Base-by-base conservation (phyloP, 495 filamentous ascomycete genomes). In the Antarctomyces pellizariae region DNA sequence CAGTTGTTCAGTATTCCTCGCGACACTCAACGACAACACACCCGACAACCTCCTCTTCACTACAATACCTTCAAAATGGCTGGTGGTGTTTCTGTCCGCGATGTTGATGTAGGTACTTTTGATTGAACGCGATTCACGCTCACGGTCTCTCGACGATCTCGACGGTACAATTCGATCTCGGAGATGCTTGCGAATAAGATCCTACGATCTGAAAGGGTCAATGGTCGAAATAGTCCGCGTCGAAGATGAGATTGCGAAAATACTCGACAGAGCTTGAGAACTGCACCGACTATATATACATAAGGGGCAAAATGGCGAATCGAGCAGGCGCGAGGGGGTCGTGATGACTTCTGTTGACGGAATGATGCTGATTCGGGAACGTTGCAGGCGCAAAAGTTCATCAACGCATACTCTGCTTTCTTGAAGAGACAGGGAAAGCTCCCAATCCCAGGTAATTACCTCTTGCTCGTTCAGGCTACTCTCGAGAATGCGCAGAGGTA, bases 351-450 rank as follows among this genome's bases (percentile, higher is more conserved):
- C 57, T 54, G 56, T 57, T 42, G 56, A 64, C 56, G 56, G 59
- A 61, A 62, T 59, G 38, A 48, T 62, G 56, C 57, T 62, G 53
- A 61, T 60, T 44, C 50, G 41, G 37, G 46, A 48, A 25, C 40
- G 26, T 24, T 33, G 53, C 45, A 75, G 74, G 75, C 82, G 49
- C 75, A 84, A 50, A 84, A 92, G 63, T 93, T 93, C 63, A 84
- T 92, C 55, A 54, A 62, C 35, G 74, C 79, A 53, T 95, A 95
- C 56, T 72, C 82, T 43, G 79, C 71, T 53, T 95, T 95, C 68
- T 56, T 95, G 66, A 95, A 95, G 73, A 71, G 84, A 48, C 84
- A 93, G 64, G 84, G 84, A 51, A 92, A 92, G 65, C 79, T 95
- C 40, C 80, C 77, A 46, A 89, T 93, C 45, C 83, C 83, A 47